Evolutionary conservation across 2,329 filamentous ascomycete genomes (phyloP), one percentile per base, ranked within the genome.

Genomic region (Aspergillus texensis): DNA sequence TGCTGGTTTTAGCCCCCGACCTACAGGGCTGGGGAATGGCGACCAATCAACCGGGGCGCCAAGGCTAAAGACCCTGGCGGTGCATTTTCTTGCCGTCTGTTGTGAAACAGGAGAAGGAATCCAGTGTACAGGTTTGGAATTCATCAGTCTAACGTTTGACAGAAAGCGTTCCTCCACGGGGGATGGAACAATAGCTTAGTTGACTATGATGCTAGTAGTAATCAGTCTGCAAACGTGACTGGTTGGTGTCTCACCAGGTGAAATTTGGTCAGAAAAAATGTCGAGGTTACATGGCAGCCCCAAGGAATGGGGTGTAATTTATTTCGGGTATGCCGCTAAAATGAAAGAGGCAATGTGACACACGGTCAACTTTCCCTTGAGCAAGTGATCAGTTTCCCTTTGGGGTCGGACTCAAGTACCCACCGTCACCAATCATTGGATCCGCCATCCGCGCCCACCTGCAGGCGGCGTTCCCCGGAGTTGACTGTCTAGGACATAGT

Each of bases 371-470:
- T 36, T 53, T 12, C 30, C 28, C 14, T 36, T 9, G 46, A 19
- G 14, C 57, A 26, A 53, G 58, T 60, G 58, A 60, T 60, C 34
- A 21, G 46, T 60, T 60, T 41, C 58, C 58, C 4, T 11, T 60
- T 60, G 8, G 3, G 57, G 34, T 14, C n/a, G 6, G 16, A 14
- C 12, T 21, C 52, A 5, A 55, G 32, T 12, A 19, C 28, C 52
- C 4, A 21, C 8, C 1, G 52, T 6, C 16, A 19, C 32, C 34
- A 36, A 24, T 39, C 52, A 55, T 2, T 28, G 12, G 26, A 10
- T 28, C 24, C 26, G 14, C 30, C 50, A 14, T 12, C 26, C 26
- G 50, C 26, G 28, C 26, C 48, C 19, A 30, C 24, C 32, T 28
- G 19, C 52, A n/a, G 34, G 52, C 52, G 52, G 52, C 14, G 34